These are phyloP conservation scores for Calonectria ilicicola DNA, from an alignment of 2,329 filamentous ascomycete genomes.

Conservation along the genomic window DNA sequence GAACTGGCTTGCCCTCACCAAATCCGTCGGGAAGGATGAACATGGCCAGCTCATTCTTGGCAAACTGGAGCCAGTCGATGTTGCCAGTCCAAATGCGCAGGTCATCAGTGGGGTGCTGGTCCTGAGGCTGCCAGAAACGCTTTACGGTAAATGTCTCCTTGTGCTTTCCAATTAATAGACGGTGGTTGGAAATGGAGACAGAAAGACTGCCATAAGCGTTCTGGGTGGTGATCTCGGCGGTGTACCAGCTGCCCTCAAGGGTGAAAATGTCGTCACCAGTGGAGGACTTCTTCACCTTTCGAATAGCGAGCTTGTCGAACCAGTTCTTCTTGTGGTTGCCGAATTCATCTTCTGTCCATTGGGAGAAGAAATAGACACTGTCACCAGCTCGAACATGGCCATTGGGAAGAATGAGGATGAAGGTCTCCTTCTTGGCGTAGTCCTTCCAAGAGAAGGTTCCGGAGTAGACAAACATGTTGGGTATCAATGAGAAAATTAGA, in stretches of 20 bases:
- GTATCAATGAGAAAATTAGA: not conserved
- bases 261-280: conserved; percentile 13
- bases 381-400: conserved; percentile 35
- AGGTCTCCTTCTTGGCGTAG: conserved; percentile 33
- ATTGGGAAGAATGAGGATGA: conserved; percentile 29
- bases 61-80: conserved; percentile 27
- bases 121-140: conserved; percentile 27
- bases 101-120: conserved; percentile 12
- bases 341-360: conserved; percentile 29
- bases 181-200: conserved; percentile 28
- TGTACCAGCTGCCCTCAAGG: conserved; percentile 26
- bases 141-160: not conserved
- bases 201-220: conserved; percentile 24
- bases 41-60: conserved; percentile 27
- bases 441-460: conserved; percentile 33
- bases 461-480: conserved; percentile 33
- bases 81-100: conserved; percentile 35
- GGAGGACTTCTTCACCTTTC: conserved; percentile 1
- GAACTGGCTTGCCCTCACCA: conserved; percentile 31
- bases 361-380: conserved; percentile 32
- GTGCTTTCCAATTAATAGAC: not conserved
- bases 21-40: conserved; percentile 37
- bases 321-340: conserved; percentile 31
- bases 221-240: conserved; percentile 23
- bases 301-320: conserved; percentile 27